These are phyloP conservation scores for Pestalotiopsis sp. DNA, from an alignment of 2,329 filamentous ascomycete species.

Conservation along the genomic window DNA sequence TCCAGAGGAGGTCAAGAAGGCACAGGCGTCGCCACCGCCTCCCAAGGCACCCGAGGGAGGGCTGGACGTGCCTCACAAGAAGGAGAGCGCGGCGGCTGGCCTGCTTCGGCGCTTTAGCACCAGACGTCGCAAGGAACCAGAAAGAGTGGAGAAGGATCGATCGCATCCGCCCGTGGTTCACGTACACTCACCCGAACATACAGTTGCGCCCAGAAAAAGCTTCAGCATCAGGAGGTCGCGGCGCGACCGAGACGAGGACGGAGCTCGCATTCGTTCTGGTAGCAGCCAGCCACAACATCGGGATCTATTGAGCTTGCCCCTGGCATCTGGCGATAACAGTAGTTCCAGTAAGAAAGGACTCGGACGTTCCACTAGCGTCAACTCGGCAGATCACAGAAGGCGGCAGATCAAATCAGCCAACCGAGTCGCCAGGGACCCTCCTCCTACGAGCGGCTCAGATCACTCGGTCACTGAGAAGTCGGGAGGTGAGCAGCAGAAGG, in stretches of 20 bases:
- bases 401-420: conserved; percentile 51
- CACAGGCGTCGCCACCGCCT: conserved; percentile 54
- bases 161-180: conserved; percentile 75
- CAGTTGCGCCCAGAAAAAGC: conserved; percentile 74
- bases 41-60: conserved; percentile 51
- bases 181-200: conserved; percentile 76
- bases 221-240: conserved; percentile 76
- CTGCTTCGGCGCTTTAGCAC: conserved; percentile 91
- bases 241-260: conserved; percentile 56
- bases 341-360: conserved; percentile 68
- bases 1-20: conserved; percentile 70
- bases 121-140: conserved; percentile 70
- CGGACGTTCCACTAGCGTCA: conserved; percentile 88
- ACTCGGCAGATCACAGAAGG: conserved; percentile 79
- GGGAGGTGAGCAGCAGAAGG: conserved; percentile 54
- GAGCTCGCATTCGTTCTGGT: conserved; percentile 51
- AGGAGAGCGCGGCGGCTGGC: conserved; percentile 84
- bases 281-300: conserved; percentile 74
- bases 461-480: conserved; percentile 64
- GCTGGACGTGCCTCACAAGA: conserved; percentile 67
- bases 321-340: conserved; percentile 55
- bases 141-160: conserved; percentile 63
- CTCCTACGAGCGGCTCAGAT: conserved; percentile 78
- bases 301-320: conserved; percentile 76
- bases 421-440: conserved; percentile 62